Conservation (phyloP, 768 basidiomycete species). For the Naganishia onofrii region DNA sequence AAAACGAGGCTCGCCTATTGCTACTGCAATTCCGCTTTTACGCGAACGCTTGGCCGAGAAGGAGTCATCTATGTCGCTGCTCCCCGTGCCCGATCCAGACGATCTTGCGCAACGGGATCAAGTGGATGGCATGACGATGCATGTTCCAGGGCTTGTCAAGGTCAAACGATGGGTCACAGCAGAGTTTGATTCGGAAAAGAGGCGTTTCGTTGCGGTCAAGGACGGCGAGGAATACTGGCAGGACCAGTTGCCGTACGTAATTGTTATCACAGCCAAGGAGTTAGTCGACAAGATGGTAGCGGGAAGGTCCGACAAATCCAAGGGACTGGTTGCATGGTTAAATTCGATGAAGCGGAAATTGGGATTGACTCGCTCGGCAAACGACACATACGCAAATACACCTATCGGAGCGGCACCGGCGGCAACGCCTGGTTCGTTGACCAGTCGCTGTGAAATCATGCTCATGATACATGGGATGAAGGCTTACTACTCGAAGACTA, state of each 20-base stretch:
- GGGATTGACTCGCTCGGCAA: conserved; percentile 1
- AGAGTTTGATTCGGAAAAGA: conserved; percentile 7
- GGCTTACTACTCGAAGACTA: conserved; percentile 44
- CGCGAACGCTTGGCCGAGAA: conserved; percentile 20
- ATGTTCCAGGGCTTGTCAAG: conserved; percentile 25
- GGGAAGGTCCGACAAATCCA: background rate
- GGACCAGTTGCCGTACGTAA: conserved; percentile 14
- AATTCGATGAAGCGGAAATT: conserved; percentile 1
- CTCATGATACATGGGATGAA: conserved; percentile 47
- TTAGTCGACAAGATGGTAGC: conserved; percentile 13
- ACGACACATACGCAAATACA: background rate
- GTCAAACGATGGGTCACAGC: conserved; percentile 24
- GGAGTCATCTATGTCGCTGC: conserved; percentile 1
- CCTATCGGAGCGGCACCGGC: conserved; percentile 16
- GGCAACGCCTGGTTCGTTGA: conserved; percentile 1
- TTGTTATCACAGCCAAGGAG: conserved; percentile 26
- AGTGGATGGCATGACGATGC: conserved; percentile 1
- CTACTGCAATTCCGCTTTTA: conserved; percentile 9
- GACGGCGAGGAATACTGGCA: conserved; percentile 25
- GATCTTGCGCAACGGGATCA: background rate
- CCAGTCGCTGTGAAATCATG: conserved; percentile 33
- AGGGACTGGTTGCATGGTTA: background rate
- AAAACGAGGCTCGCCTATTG: conserved; percentile 7
- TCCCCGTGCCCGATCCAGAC: conserved; percentile 2
- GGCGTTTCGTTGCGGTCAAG: conserved; percentile 6